Evolutionary conservation across 192 early-diverging fungal genomes (phyloP).

Genomic region (Rhizophlyctis rosea): DNA sequence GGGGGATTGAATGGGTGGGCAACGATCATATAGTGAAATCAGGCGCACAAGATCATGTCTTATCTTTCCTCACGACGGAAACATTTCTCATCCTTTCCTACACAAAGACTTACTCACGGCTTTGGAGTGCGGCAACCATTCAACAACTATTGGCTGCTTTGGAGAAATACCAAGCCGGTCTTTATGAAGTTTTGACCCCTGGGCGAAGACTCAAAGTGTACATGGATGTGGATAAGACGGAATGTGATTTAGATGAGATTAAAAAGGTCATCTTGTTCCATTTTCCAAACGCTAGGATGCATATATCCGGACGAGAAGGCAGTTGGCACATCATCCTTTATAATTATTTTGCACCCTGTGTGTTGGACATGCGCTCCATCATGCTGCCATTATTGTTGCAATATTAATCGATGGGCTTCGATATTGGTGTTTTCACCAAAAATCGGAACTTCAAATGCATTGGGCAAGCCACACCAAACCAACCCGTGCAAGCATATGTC

Average conservation of each 20-base stretch:
- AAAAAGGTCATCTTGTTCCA: background rate
- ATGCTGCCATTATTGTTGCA: background rate
- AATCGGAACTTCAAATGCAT: constrained; percentile 20
- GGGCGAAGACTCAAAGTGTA: constrained; percentile 6
- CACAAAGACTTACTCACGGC: background rate
- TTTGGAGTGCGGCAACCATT: constrained; percentile 4
- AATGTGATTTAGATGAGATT: background rate
- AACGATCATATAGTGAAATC: background rate
- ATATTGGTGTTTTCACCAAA: constrained; percentile 8
- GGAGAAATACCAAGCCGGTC: background rate
- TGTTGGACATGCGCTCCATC: background rate
- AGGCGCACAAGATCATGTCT: background rate
- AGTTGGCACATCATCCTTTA: constrained; percentile 11
- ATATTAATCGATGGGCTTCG: constrained; percentile 13
- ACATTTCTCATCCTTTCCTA: constrained; percentile 10
- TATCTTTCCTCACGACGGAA: background rate
- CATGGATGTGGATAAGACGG: constrained; percentile 16
- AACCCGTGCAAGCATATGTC: constrained; percentile 4
- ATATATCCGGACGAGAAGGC: constrained; percentile 17
- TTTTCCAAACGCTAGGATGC: constrained; percentile 12
- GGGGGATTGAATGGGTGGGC: background rate
- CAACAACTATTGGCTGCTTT: background rate
- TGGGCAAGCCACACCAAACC: constrained; percentile 9
- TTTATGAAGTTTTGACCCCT: constrained; percentile 9
- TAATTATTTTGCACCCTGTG: constrained; percentile 15